Base-by-base conservation (phyloP, 2,329 filamentous ascomycete species). In the Penicillium sp. region DNA sequence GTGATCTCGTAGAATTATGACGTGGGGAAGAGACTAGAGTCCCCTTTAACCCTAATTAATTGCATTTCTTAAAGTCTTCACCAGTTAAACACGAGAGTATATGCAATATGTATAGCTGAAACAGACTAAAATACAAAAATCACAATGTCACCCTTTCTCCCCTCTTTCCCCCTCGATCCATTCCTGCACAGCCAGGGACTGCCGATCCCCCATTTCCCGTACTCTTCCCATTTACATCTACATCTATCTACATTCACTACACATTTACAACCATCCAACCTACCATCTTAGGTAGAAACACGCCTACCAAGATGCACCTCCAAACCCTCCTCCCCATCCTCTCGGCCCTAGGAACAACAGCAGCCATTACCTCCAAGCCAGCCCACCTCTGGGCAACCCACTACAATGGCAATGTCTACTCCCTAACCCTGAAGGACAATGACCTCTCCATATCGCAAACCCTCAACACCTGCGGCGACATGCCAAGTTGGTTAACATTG, bases 401-500 rank as follows among this genome's bases (percentile, higher is more conserved):
- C 42, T 61, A 58, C 44, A 62, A 64, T 26, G 67, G 63, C n/a
- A 63, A 61, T 34, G 57, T 66, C n/a, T 66, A 66, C 46, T 52
- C 58, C 1, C 53, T 66, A 5, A n/a, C 45, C 1, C 48, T 66
- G 3, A 43, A 48, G 11, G 37, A 56, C 22, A 59, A 61, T 37
- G 43, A 58, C 6, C 66, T 74, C 8, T 53, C 62, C 1, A 44
- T 69, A 11, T 52, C 66, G 6, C 58, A 66, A 16, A 58, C 65
- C 5, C 52, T 64, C n/a, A 58, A 70, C 20, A 66, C 70, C 14
- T 74, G 72, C 56, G 72, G 71, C 9, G 54, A 49, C 7, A 71
- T 71, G 62, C 72, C 73, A 4, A 74, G 71, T 59, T 75, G 73
- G 72, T 51, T 75, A 4, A 74, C 68, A 4, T 63, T 69, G 20